A percentile compares a stretch with the other conserved stretches of the same genome.
Evolutionary conservation across 108 stramenopile genomes (phyloP).

Genomic region (Fistulifera solaris): DNA sequence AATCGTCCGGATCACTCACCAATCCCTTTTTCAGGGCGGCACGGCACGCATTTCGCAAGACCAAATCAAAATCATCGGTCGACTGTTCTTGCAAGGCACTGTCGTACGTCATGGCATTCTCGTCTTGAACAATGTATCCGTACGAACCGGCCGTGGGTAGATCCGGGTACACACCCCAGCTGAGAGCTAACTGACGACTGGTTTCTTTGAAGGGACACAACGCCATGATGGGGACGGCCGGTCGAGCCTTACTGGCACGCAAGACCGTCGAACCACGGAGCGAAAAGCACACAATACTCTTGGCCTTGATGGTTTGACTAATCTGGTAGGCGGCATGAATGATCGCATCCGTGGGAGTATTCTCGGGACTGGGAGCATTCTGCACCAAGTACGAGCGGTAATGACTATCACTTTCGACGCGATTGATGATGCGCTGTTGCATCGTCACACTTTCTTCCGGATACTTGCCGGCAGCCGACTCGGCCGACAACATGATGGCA

Average conservation of each 20-base stretch:
- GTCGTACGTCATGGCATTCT: slow-evolving; percentile 50
- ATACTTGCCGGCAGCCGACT: slow-evolving; percentile 86
- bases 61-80: slow-evolving; percentile 65
- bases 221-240: slow-evolving; percentile 88
- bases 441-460: slow-evolving; percentile 89
- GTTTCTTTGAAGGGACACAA: slow-evolving; percentile 85
- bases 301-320: slow-evolving; percentile 66
- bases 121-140: slow-evolving; percentile 59
- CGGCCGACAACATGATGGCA: slow-evolving; percentile 93
- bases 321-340: slow-evolving; percentile 80
- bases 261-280: slow-evolving; percentile 79
- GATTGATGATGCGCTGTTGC: slow-evolving; percentile 92
- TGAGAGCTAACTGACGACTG: slow-evolving; percentile 79
- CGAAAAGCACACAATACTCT: slow-evolving; percentile 86
- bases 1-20: slow-evolving; percentile 73
- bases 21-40: slow-evolving; percentile 82
- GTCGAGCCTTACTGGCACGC: slow-evolving; percentile 78
- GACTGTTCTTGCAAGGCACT: slow-evolving; percentile 32
- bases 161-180: slow-evolving; percentile 90
- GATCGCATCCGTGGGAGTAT: slow-evolving; percentile 85
- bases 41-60: slow-evolving; percentile 67
- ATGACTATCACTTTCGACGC: slow-evolving; percentile 81
- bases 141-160: slow-evolving; percentile 64
- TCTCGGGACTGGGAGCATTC: slow-evolving; percentile 33
- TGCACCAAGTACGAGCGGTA: slow-evolving; percentile 54